phyloP scores from a whole-genome alignment of 1,139 yeast genomes.

The Lodderomyces oxycetoniae region DNA sequence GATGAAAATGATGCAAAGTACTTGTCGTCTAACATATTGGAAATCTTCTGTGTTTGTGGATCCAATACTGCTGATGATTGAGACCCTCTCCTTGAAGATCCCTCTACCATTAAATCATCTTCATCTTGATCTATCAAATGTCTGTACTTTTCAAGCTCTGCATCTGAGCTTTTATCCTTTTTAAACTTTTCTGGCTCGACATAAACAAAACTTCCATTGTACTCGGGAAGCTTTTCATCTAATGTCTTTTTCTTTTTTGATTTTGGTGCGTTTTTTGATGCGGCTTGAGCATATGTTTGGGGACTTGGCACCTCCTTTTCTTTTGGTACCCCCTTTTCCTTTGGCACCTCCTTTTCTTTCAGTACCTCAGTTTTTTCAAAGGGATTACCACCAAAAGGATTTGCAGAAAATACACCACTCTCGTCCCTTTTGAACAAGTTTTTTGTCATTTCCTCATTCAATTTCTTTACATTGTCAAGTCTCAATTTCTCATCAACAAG shows the following conservation, averaged over 20 bases:
- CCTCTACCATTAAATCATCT: slow-evolving; percentile 18
- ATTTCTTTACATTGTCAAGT: slow-evolving; percentile 36
- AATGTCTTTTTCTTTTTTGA: slow-evolving; percentile 10
- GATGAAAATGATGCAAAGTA: slow-evolving; percentile 75
- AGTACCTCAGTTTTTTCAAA: slow-evolving; percentile 8
- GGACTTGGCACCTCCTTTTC: slow-evolving; percentile 6
- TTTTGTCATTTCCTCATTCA: slow-evolving; percentile 42
- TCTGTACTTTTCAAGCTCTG: slow-evolving; percentile 43
- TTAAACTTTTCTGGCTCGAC: slow-evolving; percentile 63
- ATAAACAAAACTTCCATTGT: slow-evolving; percentile 62
- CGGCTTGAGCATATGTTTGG: slow-evolving; percentile 25
- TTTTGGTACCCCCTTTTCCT: slow-evolving; percentile 5
- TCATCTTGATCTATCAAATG: slow-evolving; percentile 31
- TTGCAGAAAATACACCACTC: slow-evolving; percentile 4
- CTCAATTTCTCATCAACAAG: slow-evolving; percentile 41
- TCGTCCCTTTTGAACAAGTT: slow-evolving; percentile 31
- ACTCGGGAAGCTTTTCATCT: slow-evolving; percentile 36
- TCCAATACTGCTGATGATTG: slow-evolving; percentile 22
- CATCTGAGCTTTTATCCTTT: slow-evolving; percentile 27
- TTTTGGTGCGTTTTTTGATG: slow-evolving; percentile 16
- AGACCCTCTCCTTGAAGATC: slow-evolving; percentile 9
- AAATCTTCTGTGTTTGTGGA: slow-evolving; percentile 40
- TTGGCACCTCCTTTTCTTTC: slow-evolving; percentile 8
- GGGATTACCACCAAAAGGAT: slow-evolving; percentile 11
- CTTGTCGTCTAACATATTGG: slow-evolving; percentile 63